Evolutionary conservation across 2,329 filamentous ascomycete genomes (phyloP), one percentile per base, ranked within the genome.

Genomic region (Fusarium solani-melongenae): DNA sequence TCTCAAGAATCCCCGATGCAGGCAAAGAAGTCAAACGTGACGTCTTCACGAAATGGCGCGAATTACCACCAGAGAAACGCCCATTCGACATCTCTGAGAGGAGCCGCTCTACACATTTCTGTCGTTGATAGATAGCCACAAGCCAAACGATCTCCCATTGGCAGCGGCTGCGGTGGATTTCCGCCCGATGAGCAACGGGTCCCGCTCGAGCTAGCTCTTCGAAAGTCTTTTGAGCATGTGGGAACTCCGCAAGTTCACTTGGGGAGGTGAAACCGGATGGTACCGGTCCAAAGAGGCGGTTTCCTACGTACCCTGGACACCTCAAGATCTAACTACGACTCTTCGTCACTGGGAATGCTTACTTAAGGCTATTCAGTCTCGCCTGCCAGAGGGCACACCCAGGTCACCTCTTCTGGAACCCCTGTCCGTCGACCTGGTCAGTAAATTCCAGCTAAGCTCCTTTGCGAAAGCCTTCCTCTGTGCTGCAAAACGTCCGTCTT

Each of bases 221-320:
- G 1, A 20, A 53, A 22, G 11, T 6, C 49, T 0, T 0, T 14
- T 53, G 3, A 11, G 2, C 8, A 53, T 53, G 49, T 53, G 27
- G 49, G 11, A 33, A 8, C 9, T 6, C 6, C 17, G 11, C 2
- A 53, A 53, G 49, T 53, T 53, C 5, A 10, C 6, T 0, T 53
- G 27, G 29, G 27, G 17, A 12, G 27, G 12, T 3, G 4, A 29
- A 33, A 33, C 49, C 0, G 49, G 49, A 2, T 53, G 49, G 29
- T 22, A 20, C 1, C 49, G 49, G 8, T 20, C 49, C 3, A 3
- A 15, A 3, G 6, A 33, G 0, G 49, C 29, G 1, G 27, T 33
- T 10, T 53, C 49, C 4, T 53, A 53, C n/a, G n/a, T 29, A 20
- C 22, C 29, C 7, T 53, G 49, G 49, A 53, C 27, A 1, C 27